phyloP scores from a whole-genome alignment of 768 basidiomycete genomes.

The Lactifluus volemus region DNA sequence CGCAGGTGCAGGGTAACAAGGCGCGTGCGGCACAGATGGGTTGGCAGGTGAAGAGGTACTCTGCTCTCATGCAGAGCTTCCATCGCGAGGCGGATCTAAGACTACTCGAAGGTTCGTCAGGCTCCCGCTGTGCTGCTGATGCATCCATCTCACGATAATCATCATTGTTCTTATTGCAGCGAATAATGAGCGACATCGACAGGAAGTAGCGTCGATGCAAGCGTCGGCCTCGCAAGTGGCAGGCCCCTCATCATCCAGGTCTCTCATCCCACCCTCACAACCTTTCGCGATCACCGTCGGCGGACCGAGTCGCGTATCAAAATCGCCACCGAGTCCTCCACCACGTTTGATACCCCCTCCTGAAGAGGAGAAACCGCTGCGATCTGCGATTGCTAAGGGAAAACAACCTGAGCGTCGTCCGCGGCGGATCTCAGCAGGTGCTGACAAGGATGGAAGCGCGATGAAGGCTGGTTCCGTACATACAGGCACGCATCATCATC shows the following conservation, averaged over 20 bases:
- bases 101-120: constrained; percentile 48
- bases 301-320: neutral
- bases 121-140: neutral
- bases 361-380: neutral
- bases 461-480: constrained; percentile 12
- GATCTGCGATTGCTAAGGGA: constrained; percentile 10
- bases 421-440: constrained; percentile 8
- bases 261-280: constrained; percentile 1
- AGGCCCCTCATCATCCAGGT: constrained; percentile 4
- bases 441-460: constrained; percentile 11
- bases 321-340: neutral
- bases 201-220: constrained; percentile 15
- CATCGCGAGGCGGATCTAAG: constrained; percentile 68
- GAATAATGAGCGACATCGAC: constrained; percentile 23
- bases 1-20: constrained; percentile 64
- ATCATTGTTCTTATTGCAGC: constrained; percentile 17
- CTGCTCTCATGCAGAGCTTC: constrained; percentile 72
- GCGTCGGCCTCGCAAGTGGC: constrained; percentile 15
- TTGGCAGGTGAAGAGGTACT: constrained; percentile 78
- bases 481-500: constrained; percentile 13
- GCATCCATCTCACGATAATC: no score
- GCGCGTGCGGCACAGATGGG: constrained; percentile 72
- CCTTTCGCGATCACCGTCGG: constrained; percentile 13
- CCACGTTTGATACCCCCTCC: constrained; percentile 10
- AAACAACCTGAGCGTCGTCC: constrained; percentile 13